Evolutionary conservation across 257 asterid genomes (phyloP).

Genomic region (Mitragyna speciosa): DNA sequence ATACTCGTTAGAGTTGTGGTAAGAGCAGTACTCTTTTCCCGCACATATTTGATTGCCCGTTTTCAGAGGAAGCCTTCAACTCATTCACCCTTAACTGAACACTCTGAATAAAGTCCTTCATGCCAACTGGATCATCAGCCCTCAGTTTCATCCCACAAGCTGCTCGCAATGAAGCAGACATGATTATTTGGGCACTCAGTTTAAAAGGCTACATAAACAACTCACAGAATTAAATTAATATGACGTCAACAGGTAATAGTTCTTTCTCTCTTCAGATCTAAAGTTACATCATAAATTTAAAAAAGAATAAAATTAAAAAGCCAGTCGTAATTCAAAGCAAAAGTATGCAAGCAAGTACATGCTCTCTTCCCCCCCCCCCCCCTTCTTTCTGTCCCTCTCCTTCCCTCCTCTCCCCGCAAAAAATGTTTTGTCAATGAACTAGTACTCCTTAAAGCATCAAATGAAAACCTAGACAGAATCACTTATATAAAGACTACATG

Average conservation of each 20-base stretch:
- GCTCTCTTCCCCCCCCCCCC: no score
- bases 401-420: no score
- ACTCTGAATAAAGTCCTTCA: slow-evolving; percentile 74
- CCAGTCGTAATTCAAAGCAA: background rate
- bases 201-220: background rate
- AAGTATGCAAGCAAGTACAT: background rate
- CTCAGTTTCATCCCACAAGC: slow-evolving; percentile 98
- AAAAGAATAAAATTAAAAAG: background rate
- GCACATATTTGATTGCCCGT: slow-evolving; percentile 49
- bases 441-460: background rate
- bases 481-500: slow-evolving; percentile 7
- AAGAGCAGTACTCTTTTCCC: slow-evolving; percentile 72
- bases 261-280: background rate
- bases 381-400: no score
- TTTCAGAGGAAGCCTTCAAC: slow-evolving; percentile 63
- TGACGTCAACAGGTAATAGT: background rate
- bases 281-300: background rate
- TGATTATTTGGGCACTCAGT: background rate
- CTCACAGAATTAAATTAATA: background rate
- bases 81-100: slow-evolving; percentile 80
- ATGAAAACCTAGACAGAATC: background rate
- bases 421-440: background rate
- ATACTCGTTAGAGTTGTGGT: slow-evolving; percentile 7
- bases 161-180: slow-evolving; percentile 26
- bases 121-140: slow-evolving; percentile 88